Evolutionary conservation across 1,284 basidiomycete species (phyloP).

Genomic region (Mycena sp.): DNA sequence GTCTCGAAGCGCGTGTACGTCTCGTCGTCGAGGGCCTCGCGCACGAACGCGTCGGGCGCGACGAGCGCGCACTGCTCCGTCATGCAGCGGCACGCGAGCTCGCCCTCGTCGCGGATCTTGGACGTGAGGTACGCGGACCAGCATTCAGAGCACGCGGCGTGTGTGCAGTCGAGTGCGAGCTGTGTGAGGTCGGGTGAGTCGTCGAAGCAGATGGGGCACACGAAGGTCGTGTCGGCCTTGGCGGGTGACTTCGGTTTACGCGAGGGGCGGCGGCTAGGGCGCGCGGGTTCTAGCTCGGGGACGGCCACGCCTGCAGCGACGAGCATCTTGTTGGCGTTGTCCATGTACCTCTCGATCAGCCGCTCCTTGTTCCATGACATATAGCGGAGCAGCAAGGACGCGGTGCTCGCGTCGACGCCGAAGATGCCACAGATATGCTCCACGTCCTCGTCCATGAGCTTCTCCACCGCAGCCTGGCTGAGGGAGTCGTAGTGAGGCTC

Average conservation of each 20-base stretch:
- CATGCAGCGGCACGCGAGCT: constrained; percentile 94
- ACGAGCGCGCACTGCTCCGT: constrained; percentile 87
- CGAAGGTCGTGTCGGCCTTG: constrained; percentile 56
- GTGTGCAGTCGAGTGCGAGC: constrained; percentile 79
- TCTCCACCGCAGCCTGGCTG: constrained; percentile 76
- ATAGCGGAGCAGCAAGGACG: constrained; percentile 85
- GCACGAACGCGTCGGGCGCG: constrained; percentile 73
- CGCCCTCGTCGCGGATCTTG: constrained; percentile 93
- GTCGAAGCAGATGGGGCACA: constrained; percentile 93
- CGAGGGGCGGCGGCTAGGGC: constrained; percentile 43
- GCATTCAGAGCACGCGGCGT: constrained; percentile 87
- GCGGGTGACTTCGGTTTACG: constrained; percentile 39
- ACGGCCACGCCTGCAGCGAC: constrained; percentile 71
- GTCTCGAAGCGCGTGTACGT: constrained; percentile 82
- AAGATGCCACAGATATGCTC: constrained; percentile 88
- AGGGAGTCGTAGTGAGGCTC: constrained; percentile 85
- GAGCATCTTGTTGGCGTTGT: constrained; percentile 78
- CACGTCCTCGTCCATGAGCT: constrained; percentile 79
- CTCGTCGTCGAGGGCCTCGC: constrained; percentile 48
- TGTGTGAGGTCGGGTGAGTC: constrained; percentile 70
- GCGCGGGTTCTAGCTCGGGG: constrained; percentile 50
- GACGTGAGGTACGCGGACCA: constrained; percentile 87
- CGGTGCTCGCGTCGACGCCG: constrained; percentile 78
- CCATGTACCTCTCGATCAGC: constrained; percentile 96
- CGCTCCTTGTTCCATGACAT: constrained; percentile 97